phyloP scores from a whole-genome alignment of 73 alveolate genomes.

The Loxodes magnus region DNA sequence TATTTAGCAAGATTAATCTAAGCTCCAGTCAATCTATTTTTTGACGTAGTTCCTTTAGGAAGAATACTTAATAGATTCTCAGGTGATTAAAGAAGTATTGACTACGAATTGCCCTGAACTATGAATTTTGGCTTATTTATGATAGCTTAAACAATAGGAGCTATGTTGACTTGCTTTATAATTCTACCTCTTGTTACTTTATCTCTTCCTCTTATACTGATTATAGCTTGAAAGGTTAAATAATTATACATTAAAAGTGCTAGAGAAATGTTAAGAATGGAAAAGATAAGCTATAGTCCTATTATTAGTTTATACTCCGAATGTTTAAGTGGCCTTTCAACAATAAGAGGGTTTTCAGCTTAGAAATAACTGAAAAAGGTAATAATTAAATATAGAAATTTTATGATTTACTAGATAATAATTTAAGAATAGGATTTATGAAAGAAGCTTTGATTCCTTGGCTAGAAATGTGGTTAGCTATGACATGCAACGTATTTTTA shows the following conservation, averaged over 20 bases:
- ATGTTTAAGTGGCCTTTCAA: conserved; percentile 46
- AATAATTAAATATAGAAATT: too few species aligned
- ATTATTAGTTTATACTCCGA: conserved; percentile 57
- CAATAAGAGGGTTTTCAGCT: conserved; percentile 56
- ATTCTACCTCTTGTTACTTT: conserved; percentile 32
- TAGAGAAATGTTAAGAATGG: conserved; percentile 71
- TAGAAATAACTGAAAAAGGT: conserved; percentile 17
- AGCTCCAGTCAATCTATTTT: conserved; percentile 72
- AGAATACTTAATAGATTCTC: conserved; percentile 67
- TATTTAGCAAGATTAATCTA: conserved; percentile 57
- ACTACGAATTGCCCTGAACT: not conserved
- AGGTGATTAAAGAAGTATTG: conserved; percentile 28
- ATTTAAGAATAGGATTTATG: conserved; percentile 8
- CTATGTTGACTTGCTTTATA: conserved; percentile 26
- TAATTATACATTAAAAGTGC: conserved; percentile 48
- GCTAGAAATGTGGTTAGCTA: conserved; percentile 7
- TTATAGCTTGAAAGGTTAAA: conserved; percentile 26
- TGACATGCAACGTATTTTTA: conserved; percentile 35
- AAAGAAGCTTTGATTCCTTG: conserved; percentile 2
- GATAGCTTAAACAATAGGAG: conserved; percentile 18
- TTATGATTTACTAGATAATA: conserved; percentile 29
- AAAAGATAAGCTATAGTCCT: conserved; percentile 60
- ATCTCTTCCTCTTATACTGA: conserved; percentile 1
- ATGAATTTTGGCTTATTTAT: not conserved
- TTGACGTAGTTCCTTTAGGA: conserved; percentile 80